Conservation (phyloP, 345 rosid species). For the Excoecaria cochinchinensis region DNA sequence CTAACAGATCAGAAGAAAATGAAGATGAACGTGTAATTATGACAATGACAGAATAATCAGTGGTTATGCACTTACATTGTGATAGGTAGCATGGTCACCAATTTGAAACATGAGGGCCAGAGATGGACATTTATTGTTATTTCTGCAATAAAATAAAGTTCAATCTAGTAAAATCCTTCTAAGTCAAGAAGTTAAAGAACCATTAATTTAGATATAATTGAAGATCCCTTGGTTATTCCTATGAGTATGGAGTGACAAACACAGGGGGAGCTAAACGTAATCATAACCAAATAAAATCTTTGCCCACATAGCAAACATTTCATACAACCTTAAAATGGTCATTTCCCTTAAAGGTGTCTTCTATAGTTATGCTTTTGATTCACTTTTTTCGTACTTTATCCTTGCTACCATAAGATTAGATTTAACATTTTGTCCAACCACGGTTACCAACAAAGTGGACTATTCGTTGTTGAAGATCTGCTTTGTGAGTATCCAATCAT, state of each 20-base stretch:
- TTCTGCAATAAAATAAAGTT: conserved; percentile 47
- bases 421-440: background rate
- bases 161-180: conserved; percentile 13
- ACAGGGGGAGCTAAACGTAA: conserved; percentile 2
- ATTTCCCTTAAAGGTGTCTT: background rate
- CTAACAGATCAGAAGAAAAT: background rate
- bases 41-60: background rate
- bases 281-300: conserved; percentile 1
- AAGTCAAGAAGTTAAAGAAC: conserved; percentile 20
- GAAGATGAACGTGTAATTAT: background rate
- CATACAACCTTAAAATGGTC: background rate
- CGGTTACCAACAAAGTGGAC: background rate
- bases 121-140: conserved; percentile 75
- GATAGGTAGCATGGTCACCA: conserved; percentile 84
- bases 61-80: conserved; percentile 48
- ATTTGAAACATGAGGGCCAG: conserved; percentile 92
- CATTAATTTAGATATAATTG: background rate
- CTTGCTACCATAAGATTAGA: background rate
- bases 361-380: background rate
- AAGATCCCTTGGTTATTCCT: background rate
- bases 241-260: conserved; percentile 5
- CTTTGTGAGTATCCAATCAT: conserved; percentile 1
- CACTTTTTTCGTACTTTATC: background rate
- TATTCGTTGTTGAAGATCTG: background rate
- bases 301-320: background rate